These are phyloP conservation scores for Auriscalpium microsporum DNA, from an alignment of 768 basidiomycete species.

Conservation along the genomic window DNA sequence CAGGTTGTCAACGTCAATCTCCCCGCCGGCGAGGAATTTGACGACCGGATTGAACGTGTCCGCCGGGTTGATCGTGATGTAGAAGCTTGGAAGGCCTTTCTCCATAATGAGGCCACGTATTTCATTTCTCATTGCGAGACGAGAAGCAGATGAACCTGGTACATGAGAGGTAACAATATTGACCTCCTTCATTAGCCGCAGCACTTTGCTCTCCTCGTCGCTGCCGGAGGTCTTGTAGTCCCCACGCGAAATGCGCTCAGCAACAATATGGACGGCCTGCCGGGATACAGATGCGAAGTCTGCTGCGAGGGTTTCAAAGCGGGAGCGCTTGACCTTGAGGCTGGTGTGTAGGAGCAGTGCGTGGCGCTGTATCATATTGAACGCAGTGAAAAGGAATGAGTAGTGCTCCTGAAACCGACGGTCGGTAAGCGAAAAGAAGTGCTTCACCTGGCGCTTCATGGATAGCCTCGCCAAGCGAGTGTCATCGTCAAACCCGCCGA, in stretches of 20 bases:
- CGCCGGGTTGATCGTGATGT: constrained; percentile 37
- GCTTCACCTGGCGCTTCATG: constrained; percentile 26
- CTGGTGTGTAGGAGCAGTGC: constrained; percentile 23
- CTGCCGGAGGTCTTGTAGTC: constrained; percentile 1
- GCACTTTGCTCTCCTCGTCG: constrained; percentile 22
- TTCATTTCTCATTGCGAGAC: constrained; percentile 4
- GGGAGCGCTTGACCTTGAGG: constrained; percentile 20
- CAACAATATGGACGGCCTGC: constrained; percentile 18
- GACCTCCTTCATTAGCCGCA: constrained; percentile 18
- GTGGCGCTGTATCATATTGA: constrained; percentile 34
- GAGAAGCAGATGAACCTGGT: constrained; percentile 23
- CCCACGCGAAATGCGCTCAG: background rate
- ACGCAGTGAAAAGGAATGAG: constrained; percentile 32
- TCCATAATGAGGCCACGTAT: background rate
- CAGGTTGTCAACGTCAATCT: constrained; percentile 31
- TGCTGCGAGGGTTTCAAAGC: constrained; percentile 22
- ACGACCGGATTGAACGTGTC: constrained; percentile 36
- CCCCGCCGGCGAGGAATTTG: constrained; percentile 28
- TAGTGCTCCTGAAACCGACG: constrained; percentile 29
- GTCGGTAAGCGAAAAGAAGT: constrained; percentile 27
- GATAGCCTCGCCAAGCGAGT: constrained; percentile 13
- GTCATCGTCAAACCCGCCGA: constrained; percentile 33
- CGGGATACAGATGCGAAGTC: constrained; percentile 20
- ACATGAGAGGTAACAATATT: constrained; percentile 14
- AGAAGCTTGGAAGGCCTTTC: constrained; percentile 34